Evolutionary conservation across 2,329 filamentous ascomycete genomes (phyloP), one percentile per base, ranked within the genome.

Genomic region (Diaporthe caulivora): DNA sequence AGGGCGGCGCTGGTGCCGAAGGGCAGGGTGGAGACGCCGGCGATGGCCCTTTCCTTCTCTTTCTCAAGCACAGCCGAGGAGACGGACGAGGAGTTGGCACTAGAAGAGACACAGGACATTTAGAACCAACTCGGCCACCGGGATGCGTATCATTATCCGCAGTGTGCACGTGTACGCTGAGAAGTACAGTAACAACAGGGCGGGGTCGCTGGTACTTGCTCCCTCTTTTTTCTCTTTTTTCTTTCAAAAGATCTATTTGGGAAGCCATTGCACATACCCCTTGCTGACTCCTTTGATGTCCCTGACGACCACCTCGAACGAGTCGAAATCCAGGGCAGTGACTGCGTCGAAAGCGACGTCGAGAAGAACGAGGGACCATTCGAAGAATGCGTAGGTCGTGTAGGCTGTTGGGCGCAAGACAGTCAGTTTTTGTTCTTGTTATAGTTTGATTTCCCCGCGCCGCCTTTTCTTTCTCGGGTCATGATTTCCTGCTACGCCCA

Each of bases 261-360:
- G 96, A 90, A 98, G 95, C 93, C 93, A 93, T 86, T 92, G 91
- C 86, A 99, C 97, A 90, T 99, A 99, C 97, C 96, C 95, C 94
- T 96, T 95, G 88, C 94, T 97, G 81, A 92, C 86, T 77, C 95
- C 95, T 86, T 95, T 96, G 77, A 95, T 89, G 86, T 98, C 96
- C 86, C 91, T 94, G 77, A 99, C 88, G 78, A 95, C 89, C 79
- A 99, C 86, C 83, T 98, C 96, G 81, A 98, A 94, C 71, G 92
- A 91, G 76, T 92, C 89, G 86, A 98, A 99, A 86, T 99, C 97
- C 79, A 97, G 86, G 72, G 94, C 93, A 15, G 97, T 98, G 74
- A 98, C 93, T 69, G 97, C 95, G 85, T 99, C 97, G 84, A 99
- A 99, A 40, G 90, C 96, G 73, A 99, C 95, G 83, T 99, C 97